phyloP scores from a whole-genome alignment of 2,329 filamentous ascomycete genomes.

The Calonectria crousiana region DNA sequence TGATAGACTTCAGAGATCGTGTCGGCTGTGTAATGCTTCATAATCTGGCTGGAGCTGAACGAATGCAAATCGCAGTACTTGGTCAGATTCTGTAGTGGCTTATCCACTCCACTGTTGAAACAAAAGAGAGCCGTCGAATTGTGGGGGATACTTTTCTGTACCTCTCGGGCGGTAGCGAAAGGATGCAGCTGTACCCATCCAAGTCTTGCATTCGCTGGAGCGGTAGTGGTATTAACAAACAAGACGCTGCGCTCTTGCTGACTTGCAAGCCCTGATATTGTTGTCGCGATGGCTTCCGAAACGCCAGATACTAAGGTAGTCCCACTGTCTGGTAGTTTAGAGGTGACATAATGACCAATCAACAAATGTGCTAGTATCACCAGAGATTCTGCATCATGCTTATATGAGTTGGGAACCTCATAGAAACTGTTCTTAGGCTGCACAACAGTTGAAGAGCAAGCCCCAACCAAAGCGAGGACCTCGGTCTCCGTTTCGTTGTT shows the following conservation, averaged over 20 bases:
- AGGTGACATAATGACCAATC: neutral
- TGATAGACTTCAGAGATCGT: neutral
- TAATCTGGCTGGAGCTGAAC: neutral
- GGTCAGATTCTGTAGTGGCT: neutral
- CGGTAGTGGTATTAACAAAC: neutral
- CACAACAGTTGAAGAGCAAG: neutral
- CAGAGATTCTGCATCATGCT: neutral
- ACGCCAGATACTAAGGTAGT: neutral
- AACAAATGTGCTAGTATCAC: neutral
- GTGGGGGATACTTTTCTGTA: neutral
- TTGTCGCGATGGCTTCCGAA: neutral
- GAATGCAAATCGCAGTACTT: neutral
- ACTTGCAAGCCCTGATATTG: neutral
- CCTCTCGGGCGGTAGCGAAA: neutral
- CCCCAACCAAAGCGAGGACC: neutral
- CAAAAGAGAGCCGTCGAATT: neutral
- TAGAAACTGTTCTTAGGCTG: neutral
- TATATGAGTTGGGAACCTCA: neutral
- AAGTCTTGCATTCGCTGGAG: neutral
- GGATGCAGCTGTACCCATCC: neutral
- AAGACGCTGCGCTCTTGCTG: neutral
- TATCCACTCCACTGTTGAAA: neutral
- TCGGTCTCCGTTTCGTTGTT: no score
- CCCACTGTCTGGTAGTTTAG: neutral
- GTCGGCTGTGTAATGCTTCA: neutral